phyloP scores from a whole-genome alignment of 2,329 filamentous ascomycete species.

The Ambrosiella cleistominuta region DNA sequence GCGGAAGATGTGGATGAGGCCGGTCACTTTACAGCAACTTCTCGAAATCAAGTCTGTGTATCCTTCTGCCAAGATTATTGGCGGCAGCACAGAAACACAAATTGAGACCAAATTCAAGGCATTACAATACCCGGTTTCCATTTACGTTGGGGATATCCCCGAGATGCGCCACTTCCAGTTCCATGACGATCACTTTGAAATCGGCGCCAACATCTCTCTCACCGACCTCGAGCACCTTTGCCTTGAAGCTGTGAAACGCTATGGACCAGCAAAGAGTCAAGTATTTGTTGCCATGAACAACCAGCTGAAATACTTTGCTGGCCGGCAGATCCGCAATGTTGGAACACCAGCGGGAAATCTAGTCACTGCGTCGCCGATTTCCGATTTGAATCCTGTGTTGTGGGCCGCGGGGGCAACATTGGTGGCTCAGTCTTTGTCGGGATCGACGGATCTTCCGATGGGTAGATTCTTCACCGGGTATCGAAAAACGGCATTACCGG shows the following conservation, averaged over 20 bases:
- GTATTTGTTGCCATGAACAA: slow-evolving; percentile 84
- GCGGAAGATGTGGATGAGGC: slow-evolving; percentile 82
- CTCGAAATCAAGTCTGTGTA: slow-evolving; percentile 78
- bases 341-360: slow-evolving; percentile 90
- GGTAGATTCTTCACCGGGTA: slow-evolving; percentile 85
- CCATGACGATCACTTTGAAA: slow-evolving; percentile 64
- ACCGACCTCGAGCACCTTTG: slow-evolving; percentile 83
- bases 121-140: slow-evolving; percentile 72
- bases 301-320: slow-evolving; percentile 87
- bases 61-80: slow-evolving; percentile 82
- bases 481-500: slow-evolving; percentile 60
- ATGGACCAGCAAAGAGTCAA: slow-evolving; percentile 54
- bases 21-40: slow-evolving; percentile 69
- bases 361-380: slow-evolving; percentile 87
- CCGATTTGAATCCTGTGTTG: slow-evolving; percentile 86
- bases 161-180: slow-evolving; percentile 73
- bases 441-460: slow-evolving; percentile 79
- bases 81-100: slow-evolving; percentile 90
- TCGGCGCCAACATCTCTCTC: slow-evolving; percentile 81
- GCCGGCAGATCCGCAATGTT: slow-evolving; percentile 91
- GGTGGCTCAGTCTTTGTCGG: slow-evolving; percentile 56
- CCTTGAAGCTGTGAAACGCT: slow-evolving; percentile 59
- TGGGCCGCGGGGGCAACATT: slow-evolving; percentile 71
- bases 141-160: slow-evolving; percentile 83
- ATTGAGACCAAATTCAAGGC: slow-evolving; percentile 98